phyloP scores from a whole-genome alignment of 257 asterid species.

The Solanum sejunctum region DNA sequence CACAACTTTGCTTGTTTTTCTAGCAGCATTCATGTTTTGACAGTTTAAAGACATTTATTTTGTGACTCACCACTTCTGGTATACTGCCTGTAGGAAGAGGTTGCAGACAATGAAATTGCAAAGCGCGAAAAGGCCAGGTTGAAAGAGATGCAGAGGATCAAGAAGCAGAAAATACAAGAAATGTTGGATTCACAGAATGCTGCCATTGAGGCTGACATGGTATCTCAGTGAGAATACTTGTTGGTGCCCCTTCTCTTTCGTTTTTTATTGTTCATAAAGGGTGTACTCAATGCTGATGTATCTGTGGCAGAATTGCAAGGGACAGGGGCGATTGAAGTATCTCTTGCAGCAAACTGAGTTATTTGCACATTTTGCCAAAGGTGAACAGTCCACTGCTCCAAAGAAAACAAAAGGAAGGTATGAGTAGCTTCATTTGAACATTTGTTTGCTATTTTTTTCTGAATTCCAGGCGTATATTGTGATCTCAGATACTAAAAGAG shows the following conservation, averaged over 20 bases:
- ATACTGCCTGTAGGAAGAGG: conserved; percentile 39
- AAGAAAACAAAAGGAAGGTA: conserved; percentile 85
- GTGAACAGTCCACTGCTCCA: conserved; percentile 46
- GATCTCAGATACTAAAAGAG: not conserved
- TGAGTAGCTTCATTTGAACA: not conserved
- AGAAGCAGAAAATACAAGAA: conserved; percentile 85
- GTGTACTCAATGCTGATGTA: not conserved
- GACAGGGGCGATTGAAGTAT: conserved; percentile 86
- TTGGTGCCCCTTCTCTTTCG: not conserved
- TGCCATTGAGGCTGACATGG: conserved; percentile 94
- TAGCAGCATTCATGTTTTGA: not conserved
- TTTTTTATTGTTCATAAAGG: not conserved
- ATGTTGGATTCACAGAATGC: conserved; percentile 87
- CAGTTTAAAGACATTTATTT: not conserved
- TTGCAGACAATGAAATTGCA: conserved; percentile 31
- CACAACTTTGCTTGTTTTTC: not conserved
- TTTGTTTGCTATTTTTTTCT: not conserved
- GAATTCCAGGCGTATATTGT: not conserved
- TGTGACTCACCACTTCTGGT: not conserved
- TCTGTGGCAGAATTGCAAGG: conserved; percentile 69
- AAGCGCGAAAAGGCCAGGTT: conserved; percentile 74
- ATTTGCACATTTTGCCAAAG: conserved; percentile 97
- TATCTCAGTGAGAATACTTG: conserved; percentile 15
- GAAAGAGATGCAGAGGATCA: conserved; percentile 68
- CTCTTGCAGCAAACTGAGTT: conserved; percentile 95